phyloP scores from a whole-genome alignment of 345 rosid genomes.

The Cardamine chenopodiifolia region DNA sequence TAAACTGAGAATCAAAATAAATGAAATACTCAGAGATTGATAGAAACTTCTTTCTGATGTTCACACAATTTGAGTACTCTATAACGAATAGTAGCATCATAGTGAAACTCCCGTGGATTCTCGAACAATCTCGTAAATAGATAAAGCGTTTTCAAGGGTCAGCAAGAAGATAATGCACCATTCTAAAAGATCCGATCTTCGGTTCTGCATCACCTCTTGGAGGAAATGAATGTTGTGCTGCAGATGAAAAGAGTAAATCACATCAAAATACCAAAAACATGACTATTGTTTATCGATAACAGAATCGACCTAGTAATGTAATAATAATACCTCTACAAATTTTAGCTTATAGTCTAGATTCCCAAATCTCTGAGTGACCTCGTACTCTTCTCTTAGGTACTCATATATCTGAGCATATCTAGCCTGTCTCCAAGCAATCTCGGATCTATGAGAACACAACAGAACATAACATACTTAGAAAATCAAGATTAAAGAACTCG shows the following conservation, averaged over 20 bases:
- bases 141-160: slow-evolving; percentile 67
- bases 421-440: slow-evolving; percentile 97
- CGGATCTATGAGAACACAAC: slow-evolving; percentile 58
- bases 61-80: slow-evolving; percentile 4
- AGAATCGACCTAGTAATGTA: not conserved
- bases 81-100: slow-evolving; percentile 27
- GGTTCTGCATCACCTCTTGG: slow-evolving; percentile 85
- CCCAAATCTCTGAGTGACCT: slow-evolving; percentile 89
- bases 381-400: slow-evolving; percentile 89
- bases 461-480: slow-evolving; percentile 9
- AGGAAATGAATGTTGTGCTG: slow-evolving; percentile 97
- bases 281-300: not conserved
- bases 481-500: slow-evolving; percentile 13
- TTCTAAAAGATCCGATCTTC: slow-evolving; percentile 78
- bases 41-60: not conserved
- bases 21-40: slow-evolving; percentile 10
- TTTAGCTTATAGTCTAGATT: slow-evolving; percentile 83
- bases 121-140: slow-evolving; percentile 67
- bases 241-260: slow-evolving; percentile 26
- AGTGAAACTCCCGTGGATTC: slow-evolving; percentile 51
- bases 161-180: slow-evolving; percentile 90
- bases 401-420: slow-evolving; percentile 89
- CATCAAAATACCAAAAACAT: not conserved
- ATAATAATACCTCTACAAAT: slow-evolving; percentile 71
- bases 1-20: slow-evolving; percentile 24